Percentiles rank a stretch among this genome's conserved stretches.
phyloP scores from a whole-genome alignment of 768 basidiomycete species.

The Termitomyces sp. region DNA sequence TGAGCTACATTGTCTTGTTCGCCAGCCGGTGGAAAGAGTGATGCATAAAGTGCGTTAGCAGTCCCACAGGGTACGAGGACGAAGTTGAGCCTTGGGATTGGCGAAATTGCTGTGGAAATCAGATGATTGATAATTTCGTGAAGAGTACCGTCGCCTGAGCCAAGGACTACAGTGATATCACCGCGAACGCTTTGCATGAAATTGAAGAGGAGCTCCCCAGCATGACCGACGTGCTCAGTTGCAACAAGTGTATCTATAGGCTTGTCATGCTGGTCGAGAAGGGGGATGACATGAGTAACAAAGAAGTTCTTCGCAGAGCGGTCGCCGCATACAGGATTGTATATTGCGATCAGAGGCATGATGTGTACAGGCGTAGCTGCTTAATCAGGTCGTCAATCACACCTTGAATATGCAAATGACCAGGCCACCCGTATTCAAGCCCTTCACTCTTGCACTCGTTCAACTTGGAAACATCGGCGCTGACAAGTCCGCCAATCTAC shows the following conservation, averaged over 20 bases:
- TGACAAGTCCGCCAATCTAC: slow-evolving; percentile 74
- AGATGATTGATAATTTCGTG: slow-evolving; percentile 80
- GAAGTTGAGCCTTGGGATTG: slow-evolving; percentile 29
- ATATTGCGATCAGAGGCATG: slow-evolving; percentile 56
- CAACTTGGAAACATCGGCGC: slow-evolving; percentile 76
- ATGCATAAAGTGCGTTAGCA: slow-evolving; percentile 87
- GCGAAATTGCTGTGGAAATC: slow-evolving; percentile 17
- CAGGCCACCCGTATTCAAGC: slow-evolving; percentile 37
- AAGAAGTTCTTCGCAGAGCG: slow-evolving; percentile 51
- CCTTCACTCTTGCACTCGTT: slow-evolving; percentile 83
- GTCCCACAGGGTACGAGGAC: slow-evolving; percentile 74
- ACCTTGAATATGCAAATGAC: neutral
- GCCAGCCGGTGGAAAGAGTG: slow-evolving; percentile 55
- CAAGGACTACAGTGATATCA: slow-evolving; percentile 47
- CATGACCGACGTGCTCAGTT: slow-evolving; percentile 52
- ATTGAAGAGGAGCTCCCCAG: slow-evolving; percentile 38
- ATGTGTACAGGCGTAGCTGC: neutral
- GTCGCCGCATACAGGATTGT: slow-evolving; percentile 74
- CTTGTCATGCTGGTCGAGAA: slow-evolving; percentile 39
- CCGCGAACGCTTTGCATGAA: slow-evolving; percentile 28
- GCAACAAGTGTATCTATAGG: slow-evolving; percentile 32
- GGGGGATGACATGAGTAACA: slow-evolving; percentile 54
- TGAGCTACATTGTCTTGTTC: slow-evolving; percentile 25
- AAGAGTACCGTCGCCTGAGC: slow-evolving; percentile 89
- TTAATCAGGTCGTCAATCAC: neutral